Conservation (phyloP, 1,284 basidiomycete species). For the Melampsora larici-populina region DNA sequence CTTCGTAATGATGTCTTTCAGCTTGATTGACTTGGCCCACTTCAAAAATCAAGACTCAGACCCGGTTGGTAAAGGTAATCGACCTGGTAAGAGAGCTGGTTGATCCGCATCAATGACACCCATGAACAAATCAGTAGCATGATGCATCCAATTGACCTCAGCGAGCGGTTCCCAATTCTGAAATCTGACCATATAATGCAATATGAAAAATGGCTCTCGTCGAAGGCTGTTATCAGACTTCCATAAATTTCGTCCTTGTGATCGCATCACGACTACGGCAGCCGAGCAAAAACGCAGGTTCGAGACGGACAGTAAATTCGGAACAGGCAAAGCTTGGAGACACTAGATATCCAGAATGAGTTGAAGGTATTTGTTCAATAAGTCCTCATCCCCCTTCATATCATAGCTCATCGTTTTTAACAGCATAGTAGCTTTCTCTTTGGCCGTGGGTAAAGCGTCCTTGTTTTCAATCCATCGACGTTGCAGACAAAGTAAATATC, state of each 20-base stretch:
- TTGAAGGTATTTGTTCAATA: conserved; percentile 82
- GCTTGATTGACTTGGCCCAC: conserved; percentile 50
- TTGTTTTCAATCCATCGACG: conserved; percentile 83
- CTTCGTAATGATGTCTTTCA: conserved; percentile 67
- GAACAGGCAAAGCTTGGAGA: conserved; percentile 79
- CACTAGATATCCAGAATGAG: conserved; percentile 93
- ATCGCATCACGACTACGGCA: conserved; percentile 78
- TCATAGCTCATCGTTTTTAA: conserved; percentile 90
- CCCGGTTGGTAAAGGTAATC: conserved; percentile 45
- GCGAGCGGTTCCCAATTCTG: conserved; percentile 94
- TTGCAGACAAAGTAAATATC: conserved; percentile 80
- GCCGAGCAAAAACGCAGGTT: conserved; percentile 88
- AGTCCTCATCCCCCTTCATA: conserved; percentile 63
- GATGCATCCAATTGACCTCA: conserved; percentile 91
- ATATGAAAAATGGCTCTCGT: conserved; percentile 71
- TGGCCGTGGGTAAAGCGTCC: conserved; percentile 76
- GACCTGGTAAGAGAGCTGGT: conserved; percentile 47
- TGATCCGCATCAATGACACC: conserved; percentile 73
- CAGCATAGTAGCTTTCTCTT: conserved; percentile 87
- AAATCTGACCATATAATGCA: conserved; percentile 86
- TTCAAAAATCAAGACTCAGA: conserved; percentile 19
- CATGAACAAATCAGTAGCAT: conserved; percentile 84
- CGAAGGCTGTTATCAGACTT: conserved; percentile 84
- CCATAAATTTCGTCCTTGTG: conserved; percentile 82
- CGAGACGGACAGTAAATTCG: conserved; percentile 88